These are phyloP conservation scores for Wickerhamiella hasegawae DNA, from an alignment of 805 yeast genomes.

Conservation along the genomic window DNA sequence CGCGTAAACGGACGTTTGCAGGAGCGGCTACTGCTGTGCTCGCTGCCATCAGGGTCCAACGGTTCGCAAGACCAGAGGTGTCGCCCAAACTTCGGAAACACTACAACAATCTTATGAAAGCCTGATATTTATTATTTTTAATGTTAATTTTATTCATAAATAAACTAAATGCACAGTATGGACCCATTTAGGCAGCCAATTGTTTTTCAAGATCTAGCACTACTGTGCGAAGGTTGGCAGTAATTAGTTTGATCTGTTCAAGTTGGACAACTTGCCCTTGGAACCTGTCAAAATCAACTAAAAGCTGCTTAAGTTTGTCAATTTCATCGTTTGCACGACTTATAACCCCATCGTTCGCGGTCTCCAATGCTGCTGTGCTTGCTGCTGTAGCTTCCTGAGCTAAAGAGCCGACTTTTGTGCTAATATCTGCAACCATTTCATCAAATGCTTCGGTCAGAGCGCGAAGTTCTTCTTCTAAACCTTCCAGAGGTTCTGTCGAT, in stretches of 20 bases:
- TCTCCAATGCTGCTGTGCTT: not conserved
- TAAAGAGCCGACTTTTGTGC: not conserved
- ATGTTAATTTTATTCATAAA: not conserved
- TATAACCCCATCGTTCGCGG: not conserved
- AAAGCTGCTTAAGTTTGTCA: not conserved
- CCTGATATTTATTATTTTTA: not conserved
- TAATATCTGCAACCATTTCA: not conserved
- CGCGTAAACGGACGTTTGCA: no score
- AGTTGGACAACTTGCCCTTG: slow-evolving; percentile 1
- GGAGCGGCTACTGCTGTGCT: not conserved
- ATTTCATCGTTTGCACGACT: slow-evolving; percentile 1
- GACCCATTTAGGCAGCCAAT: not conserved
- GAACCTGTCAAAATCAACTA: not conserved
- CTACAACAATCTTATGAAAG: not conserved
- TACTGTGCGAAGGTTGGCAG: not conserved
- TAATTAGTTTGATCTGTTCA: slow-evolving; percentile 2
- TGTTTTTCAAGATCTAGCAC: slow-evolving; percentile 1
- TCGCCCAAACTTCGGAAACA: not conserved
- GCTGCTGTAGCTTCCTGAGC: slow-evolving; percentile 1
- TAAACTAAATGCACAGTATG: not conserved
- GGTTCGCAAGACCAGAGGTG: not conserved
- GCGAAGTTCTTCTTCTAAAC: slow-evolving; percentile 1
- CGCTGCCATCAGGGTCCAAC: not conserved
- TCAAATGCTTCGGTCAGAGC: slow-evolving; percentile 2
- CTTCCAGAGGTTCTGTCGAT: no score